A percentile compares a stretch with the other conserved stretches of the same genome.
These are phyloP conservation scores for Rubroboletus satanas DNA, from an alignment of 768 basidiomycete genomes.

Conservation along the genomic window DNA sequence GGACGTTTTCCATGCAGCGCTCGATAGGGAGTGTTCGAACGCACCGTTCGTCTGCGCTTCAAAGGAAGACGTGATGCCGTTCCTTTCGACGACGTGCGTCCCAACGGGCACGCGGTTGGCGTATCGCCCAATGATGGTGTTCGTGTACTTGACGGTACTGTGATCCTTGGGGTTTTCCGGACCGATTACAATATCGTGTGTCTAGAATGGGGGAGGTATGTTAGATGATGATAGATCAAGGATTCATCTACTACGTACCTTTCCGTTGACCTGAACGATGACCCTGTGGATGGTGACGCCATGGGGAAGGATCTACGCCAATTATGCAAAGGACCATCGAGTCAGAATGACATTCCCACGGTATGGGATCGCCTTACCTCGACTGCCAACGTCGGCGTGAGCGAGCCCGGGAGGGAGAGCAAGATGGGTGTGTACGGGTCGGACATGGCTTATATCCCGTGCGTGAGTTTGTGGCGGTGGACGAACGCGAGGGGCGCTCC, in stretches of 20 bases:
- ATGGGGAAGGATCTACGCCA: constrained; percentile 54
- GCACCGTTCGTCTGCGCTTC: constrained; percentile 39
- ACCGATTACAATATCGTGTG: constrained; percentile 73
- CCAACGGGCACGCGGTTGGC: constrained; percentile 70
- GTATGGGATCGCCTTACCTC: constrained; percentile 42
- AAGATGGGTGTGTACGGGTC: constrained; percentile 47
- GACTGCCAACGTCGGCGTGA: constrained; percentile 57
- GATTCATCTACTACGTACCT: constrained; percentile 35
- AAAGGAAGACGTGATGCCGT: constrained; percentile 48
- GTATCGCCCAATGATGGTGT: constrained; percentile 70
- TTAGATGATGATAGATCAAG: background rate
- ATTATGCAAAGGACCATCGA: background rate
- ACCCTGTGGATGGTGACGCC: constrained; percentile 69
- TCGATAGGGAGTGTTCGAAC: background rate
- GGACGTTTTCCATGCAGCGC: no score
- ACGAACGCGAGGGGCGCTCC: no score
- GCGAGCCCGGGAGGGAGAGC: constrained; percentile 46
- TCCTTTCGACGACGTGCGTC: constrained; percentile 47
- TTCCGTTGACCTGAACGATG: constrained; percentile 61
- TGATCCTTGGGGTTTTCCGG: constrained; percentile 63
- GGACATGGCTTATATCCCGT: constrained; percentile 27
- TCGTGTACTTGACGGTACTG: constrained; percentile 60
- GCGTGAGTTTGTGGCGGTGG: background rate
- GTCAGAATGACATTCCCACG: background rate
- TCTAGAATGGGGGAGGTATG: constrained; percentile 35